Percentiles rank a stretch among this genome's conserved stretches.
Conservation (phyloP, 2,329 filamentous ascomycete species). For the Gremmenia infestans region DNA sequence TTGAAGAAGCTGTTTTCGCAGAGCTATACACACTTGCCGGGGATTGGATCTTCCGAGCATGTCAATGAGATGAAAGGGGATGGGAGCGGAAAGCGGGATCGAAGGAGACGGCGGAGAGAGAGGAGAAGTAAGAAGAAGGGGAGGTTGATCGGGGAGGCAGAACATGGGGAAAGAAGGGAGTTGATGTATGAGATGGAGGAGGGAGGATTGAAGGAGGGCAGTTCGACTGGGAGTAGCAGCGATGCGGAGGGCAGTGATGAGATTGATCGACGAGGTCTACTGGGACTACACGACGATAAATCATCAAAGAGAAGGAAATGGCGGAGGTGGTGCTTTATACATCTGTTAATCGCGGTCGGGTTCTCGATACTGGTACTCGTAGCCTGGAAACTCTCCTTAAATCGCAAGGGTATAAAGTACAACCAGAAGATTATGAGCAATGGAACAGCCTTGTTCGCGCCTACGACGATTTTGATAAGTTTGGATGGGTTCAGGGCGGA, state of each 20-base stretch:
- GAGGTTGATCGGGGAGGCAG: slow-evolving; percentile 47
- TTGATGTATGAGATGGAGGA: slow-evolving; percentile 91
- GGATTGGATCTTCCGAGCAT: slow-evolving; percentile 21
- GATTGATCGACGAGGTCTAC: slow-evolving; percentile 48
- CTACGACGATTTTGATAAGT: slow-evolving; percentile 89
- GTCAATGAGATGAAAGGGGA: slow-evolving; percentile 4
- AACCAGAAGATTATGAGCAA: slow-evolving; percentile 55
- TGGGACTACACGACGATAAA: slow-evolving; percentile 42
- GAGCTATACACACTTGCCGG: slow-evolving; percentile 27
- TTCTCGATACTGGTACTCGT: slow-evolving; percentile 52
- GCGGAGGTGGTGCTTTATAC: slow-evolving; percentile 49
- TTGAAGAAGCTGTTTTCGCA: slow-evolving; percentile 36
- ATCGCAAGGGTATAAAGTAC: slow-evolving; percentile 34
- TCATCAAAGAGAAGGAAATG: slow-evolving; percentile 47
- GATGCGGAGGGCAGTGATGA: slow-evolving; percentile 56
- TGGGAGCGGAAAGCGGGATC: slow-evolving; percentile 25
- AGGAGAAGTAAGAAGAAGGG: slow-evolving; percentile 46
- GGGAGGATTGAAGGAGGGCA: slow-evolving; percentile 64
- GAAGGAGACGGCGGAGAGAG: slow-evolving; percentile 46
- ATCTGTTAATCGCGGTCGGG: slow-evolving; percentile 46
- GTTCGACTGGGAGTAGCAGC: slow-evolving; percentile 56
- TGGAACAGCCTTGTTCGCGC: slow-evolving; percentile 81
- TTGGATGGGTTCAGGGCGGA: slow-evolving; percentile 93
- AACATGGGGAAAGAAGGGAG: slow-evolving; percentile 63
- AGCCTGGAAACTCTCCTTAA: slow-evolving; percentile 54